Evolutionary conservation across 2,329 filamentous ascomycete genomes (phyloP).

Genomic region (Colletotrichum musae): DNA sequence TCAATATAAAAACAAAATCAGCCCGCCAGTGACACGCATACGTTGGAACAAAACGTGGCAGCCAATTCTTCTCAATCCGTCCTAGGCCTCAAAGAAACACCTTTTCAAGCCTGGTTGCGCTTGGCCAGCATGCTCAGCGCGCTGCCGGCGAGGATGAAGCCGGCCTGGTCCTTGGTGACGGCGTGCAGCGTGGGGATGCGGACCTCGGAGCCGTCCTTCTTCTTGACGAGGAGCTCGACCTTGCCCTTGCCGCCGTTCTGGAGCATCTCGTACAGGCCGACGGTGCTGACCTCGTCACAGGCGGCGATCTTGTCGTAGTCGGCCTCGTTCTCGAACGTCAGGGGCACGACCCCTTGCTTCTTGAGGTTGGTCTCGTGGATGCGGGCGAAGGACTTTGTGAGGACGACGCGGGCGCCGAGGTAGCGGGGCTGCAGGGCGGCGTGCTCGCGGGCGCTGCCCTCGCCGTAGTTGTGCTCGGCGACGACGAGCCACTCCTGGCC

Average conservation of each 20-base stretch:
- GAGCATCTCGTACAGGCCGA: slow-evolving; percentile 88
- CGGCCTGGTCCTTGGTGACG: slow-evolving; percentile 89
- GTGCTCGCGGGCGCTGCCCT: slow-evolving; percentile 90
- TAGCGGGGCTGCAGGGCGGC: slow-evolving; percentile 93
- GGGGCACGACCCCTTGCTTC: slow-evolving; percentile 96
- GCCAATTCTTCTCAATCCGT: no score
- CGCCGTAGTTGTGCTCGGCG: slow-evolving; percentile 97
- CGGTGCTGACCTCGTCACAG: slow-evolving; percentile 85
- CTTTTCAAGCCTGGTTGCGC: slow-evolving; percentile 46
- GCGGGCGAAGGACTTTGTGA: slow-evolving; percentile 89
- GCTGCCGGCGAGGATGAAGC: slow-evolving; percentile 93
- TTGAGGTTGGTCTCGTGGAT: slow-evolving; percentile 98
- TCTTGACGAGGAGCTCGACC: slow-evolving; percentile 78
- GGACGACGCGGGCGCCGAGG: slow-evolving; percentile 86
- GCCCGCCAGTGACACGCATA: no score
- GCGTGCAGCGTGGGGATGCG: slow-evolving; percentile 87
- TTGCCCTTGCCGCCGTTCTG: slow-evolving; percentile 82
- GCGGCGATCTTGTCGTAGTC: slow-evolving; percentile 90
- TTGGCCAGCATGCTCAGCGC: slow-evolving; percentile 91
- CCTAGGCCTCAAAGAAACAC: no score
- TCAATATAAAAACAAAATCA: no score
- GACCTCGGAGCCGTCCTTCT: slow-evolving; percentile 73
- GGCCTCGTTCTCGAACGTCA: slow-evolving; percentile 89
- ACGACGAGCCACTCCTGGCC: slow-evolving; percentile 91
- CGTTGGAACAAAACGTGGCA: no score